Percentiles rank a stretch among this genome's conserved stretches.
phyloP scores from a whole-genome alignment of 1,284 basidiomycete species.

The Mycena citricolor region DNA sequence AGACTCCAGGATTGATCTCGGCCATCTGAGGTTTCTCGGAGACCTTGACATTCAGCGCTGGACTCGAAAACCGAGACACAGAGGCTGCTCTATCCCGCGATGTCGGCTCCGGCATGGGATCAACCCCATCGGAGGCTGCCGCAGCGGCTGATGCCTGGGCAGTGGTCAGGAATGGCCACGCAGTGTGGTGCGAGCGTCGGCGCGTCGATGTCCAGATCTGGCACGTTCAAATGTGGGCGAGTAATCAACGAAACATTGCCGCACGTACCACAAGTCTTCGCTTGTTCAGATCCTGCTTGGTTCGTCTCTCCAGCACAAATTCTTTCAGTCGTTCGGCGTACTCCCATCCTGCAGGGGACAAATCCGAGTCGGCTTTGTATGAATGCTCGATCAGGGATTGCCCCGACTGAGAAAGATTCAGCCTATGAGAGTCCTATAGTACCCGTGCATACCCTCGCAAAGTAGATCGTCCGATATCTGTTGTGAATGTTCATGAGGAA shows the following conservation, averaged over 20 bases:
- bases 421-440: too few relatives aligned
- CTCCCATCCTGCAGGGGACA: conserved; percentile 93
- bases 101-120: conserved; percentile 12
- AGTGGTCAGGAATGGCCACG: conserved; percentile 84
- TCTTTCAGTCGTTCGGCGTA: conserved; percentile 88
- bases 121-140: conserved; percentile 17
- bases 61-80: conserved; percentile 24
- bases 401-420: conserved; percentile 66
- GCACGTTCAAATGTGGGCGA: not conserved
- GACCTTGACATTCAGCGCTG: conserved; percentile 67
- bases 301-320: conserved; percentile 77
- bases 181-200: conserved; percentile 90
- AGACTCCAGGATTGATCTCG: conserved; percentile 97
- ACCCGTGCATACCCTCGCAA: conserved; percentile 84
- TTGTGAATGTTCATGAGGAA: conserved; percentile 99
- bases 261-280: conserved; percentile 72
- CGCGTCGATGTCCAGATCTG: conserved; percentile 98
- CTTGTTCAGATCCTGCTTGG: conserved; percentile 65
- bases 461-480: conserved; percentile 86
- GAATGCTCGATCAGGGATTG: conserved; percentile 98
- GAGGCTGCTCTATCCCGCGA: conserved; percentile 19
- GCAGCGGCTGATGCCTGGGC: conserved; percentile 28
- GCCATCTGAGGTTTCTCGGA: conserved; percentile 94
- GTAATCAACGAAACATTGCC: conserved; percentile 2
- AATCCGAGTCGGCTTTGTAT: conserved; percentile 97